Conservation (phyloP, 352 stramenopile species). For the Phytophthora pinifolia region DNA sequence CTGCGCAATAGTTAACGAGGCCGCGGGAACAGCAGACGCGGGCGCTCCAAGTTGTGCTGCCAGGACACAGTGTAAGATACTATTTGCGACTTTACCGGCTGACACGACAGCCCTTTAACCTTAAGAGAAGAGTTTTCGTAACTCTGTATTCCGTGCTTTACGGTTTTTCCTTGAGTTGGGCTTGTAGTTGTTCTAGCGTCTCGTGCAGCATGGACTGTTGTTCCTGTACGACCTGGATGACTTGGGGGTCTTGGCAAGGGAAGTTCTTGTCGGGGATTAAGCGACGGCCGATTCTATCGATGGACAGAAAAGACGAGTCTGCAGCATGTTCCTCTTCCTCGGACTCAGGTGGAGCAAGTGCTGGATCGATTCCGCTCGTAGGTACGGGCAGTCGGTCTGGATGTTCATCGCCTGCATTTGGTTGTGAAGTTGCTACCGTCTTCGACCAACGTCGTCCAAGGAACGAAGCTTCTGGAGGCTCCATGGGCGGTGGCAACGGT, state of each 20-base stretch:
- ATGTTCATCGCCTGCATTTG: constrained; percentile 1
- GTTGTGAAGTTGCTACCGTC: not conserved
- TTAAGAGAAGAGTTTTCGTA: constrained; percentile 22
- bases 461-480: constrained; percentile 8
- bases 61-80: constrained; percentile 30
- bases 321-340: not conserved
- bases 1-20: constrained; percentile 47
- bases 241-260: constrained; percentile 20
- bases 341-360: not conserved
- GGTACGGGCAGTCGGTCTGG: not conserved
- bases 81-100: constrained; percentile 23
- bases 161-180: constrained; percentile 4
- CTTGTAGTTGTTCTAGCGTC: constrained; percentile 11
- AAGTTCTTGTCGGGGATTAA: constrained; percentile 36
- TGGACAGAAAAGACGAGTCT: constrained; percentile 24
- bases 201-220: constrained; percentile 23
- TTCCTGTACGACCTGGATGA: constrained; percentile 33
- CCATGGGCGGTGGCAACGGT: constrained; percentile 33
- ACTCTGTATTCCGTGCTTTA: not conserved
- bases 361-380: not conserved
- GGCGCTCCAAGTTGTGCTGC: constrained; percentile 11
- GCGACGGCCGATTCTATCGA: constrained; percentile 31
- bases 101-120: constrained; percentile 7
- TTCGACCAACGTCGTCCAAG: constrained; percentile 17
- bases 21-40: not conserved